Evolutionary conservation across 2,329 filamentous ascomycete species (phyloP), one percentile per base, ranked within the genome.

Genomic region (Fusarium sp.): DNA sequence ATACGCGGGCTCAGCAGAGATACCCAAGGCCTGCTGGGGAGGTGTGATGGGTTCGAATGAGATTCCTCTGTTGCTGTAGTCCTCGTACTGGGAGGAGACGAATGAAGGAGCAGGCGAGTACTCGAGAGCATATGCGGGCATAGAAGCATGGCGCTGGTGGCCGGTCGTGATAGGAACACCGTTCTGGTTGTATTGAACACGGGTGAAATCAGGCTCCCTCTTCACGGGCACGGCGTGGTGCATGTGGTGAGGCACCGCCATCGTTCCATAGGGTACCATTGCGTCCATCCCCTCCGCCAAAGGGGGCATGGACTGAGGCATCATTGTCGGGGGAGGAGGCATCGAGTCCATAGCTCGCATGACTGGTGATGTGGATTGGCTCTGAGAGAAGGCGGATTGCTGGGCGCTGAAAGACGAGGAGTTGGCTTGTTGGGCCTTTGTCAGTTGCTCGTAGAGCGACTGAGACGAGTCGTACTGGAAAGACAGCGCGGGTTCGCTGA

Each of bases 401-500:
- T 94, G 92, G 70, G 92, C 93, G 82, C 90, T 94, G 87, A 98
- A 98, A 3, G 95, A 97, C 6, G 96, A 98, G 10, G 95, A 97
- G 84, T 97, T 98, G 81, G 94, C 95, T 87, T 98, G 96, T 83
- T 99, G 96, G 49, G 95, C 94, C 86, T 98, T 99, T 76, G 96
- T 99, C 84, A 99, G 91, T 86, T 99, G 96, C 87, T 99, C 96
- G 80, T 97, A 99, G 66, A 99, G 91, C 74, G 96, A 98, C 84
- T 99, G 96, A 34, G 96, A 98, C 25, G 96, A 98, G 84, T 99
- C 96, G 83, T 98, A 99, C 83, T 99, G 94, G 85, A 99, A 99
- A 2, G 96, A 99, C 76, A 98, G 85, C 54, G 96, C 96, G 38
- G 96, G 96, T 84, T 99, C 96, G 87, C 92, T 97, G 79, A 98